Percentiles rank a stretch among this genome's conserved stretches.
These are phyloP conservation scores for Diophrys sp. DNA, from an alignment of 73 alveolate genomes.

Conservation along the genomic window DNA sequence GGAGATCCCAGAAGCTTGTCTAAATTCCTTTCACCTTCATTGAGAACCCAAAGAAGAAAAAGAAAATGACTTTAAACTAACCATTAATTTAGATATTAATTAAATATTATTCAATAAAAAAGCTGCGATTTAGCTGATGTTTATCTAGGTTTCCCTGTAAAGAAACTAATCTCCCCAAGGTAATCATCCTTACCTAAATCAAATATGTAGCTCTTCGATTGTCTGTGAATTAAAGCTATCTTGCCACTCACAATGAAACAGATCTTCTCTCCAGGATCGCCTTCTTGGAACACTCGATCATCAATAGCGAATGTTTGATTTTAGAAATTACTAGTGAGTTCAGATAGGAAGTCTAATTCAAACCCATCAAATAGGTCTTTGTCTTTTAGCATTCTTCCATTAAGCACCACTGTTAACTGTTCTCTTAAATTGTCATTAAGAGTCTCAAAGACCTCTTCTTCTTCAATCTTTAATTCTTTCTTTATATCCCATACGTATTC, in stretches of 20 bases:
- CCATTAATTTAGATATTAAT: too few species aligned
- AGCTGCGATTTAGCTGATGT: constrained; percentile 77
- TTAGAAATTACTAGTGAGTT: constrained; percentile 13
- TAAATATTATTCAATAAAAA: too few species aligned
- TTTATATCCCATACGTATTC: constrained; percentile 45
- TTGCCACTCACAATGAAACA: constrained; percentile 50
- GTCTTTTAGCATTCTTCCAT: constrained; percentile 47
- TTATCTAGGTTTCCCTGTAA: constrained; percentile 70
- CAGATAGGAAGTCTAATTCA: constrained; percentile 37
- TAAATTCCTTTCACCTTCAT: too few species aligned
- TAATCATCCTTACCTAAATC: constrained; percentile 44
- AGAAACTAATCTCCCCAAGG: constrained; percentile 77
- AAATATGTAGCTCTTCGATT: constrained; percentile 29
- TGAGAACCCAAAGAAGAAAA: too few species aligned
- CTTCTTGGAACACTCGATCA: constrained; percentile 45
- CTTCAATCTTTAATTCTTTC: constrained; percentile 58
- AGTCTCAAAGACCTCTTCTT: constrained; percentile 44
- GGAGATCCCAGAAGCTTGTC: too few species aligned
- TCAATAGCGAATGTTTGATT: constrained; percentile 21
- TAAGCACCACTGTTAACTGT: constrained; percentile 42
- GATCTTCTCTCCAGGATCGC: constrained; percentile 29
- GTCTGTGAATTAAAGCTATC: constrained; percentile 38
- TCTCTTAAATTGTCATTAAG: constrained; percentile 55
- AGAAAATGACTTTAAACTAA: too few species aligned
- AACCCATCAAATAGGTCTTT: constrained; percentile 37